phyloP scores from a whole-genome alignment of 2,329 filamentous ascomycete genomes.

The Colletotrichum neosansevieriae region DNA sequence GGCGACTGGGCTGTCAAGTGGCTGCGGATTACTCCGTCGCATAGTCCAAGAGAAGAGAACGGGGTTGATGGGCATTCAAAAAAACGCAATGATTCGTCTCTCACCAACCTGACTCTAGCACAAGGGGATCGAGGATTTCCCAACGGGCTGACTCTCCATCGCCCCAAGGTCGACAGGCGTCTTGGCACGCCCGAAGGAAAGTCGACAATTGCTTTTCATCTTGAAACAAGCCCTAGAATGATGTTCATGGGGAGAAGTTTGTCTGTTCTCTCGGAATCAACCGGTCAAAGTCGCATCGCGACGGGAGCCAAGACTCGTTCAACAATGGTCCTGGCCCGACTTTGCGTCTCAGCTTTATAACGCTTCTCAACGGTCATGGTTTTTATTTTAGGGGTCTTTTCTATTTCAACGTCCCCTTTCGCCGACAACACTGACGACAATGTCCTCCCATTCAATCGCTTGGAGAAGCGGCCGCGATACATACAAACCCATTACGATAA shows the following conservation, averaged over 20 bases:
- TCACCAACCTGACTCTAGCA: too few species aligned
- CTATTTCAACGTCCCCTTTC: conserved; percentile 17
- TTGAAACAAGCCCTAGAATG: conserved; percentile 20
- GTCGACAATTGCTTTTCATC: conserved; percentile 10
- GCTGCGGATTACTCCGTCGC: too few species aligned
- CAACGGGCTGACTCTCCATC: too few species aligned
- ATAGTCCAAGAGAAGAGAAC: too few species aligned
- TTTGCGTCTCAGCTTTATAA: conserved; percentile 18
- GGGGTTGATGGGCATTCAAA: too few species aligned
- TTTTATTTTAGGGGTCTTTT: not conserved
- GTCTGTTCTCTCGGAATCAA: conserved; percentile 34
- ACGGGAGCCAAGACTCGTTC: conserved; percentile 6
- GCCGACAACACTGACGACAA: not conserved
- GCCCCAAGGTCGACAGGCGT: not conserved
- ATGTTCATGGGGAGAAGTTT: not conserved
- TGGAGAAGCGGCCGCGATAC: not conserved
- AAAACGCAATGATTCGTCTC: too few species aligned
- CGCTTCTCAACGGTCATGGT: not conserved
- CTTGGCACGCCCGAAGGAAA: conserved; percentile 10
- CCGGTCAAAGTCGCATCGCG: conserved; percentile 31
- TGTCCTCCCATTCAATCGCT: not conserved
- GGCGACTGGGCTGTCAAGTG: too few species aligned
- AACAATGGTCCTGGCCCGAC: conserved; percentile 5
- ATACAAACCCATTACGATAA: not conserved
- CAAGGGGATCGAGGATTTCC: too few species aligned